These are phyloP conservation scores for Leishmania turanica DNA, from an alignment of 208 protist genomes.

Conservation along the genomic window DNA sequence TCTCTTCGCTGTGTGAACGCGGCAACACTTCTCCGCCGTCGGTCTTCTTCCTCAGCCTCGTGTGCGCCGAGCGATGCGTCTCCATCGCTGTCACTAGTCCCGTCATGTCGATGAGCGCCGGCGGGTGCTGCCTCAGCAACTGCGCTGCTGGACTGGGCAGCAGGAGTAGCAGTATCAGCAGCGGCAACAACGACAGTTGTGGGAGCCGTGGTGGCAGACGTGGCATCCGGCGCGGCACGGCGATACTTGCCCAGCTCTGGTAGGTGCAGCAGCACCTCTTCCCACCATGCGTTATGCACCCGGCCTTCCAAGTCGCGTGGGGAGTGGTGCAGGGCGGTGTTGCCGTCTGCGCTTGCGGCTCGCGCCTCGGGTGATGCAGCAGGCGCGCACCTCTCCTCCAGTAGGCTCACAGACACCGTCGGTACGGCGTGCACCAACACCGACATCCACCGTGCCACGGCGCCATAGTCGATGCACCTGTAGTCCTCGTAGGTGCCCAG, in stretches of 20 bases:
- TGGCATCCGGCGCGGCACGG: not conserved
- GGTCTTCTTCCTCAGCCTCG: constrained; percentile 36
- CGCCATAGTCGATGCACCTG: constrained; percentile 37
- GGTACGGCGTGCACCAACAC: not conserved
- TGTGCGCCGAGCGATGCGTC: constrained; percentile 49
- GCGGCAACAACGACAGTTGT: not conserved
- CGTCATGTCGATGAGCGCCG: not conserved
- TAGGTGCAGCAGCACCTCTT: not conserved
- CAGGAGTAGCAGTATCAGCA: not conserved
- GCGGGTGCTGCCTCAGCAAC: not conserved
- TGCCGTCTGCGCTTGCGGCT: not conserved
- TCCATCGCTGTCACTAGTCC: not conserved
- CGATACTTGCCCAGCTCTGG: constrained; percentile 5
- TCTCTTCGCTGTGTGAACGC: not conserved
- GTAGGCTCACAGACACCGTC: not conserved
- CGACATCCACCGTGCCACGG: constrained; percentile 26
- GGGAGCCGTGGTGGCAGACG: not conserved
- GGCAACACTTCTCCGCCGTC: constrained; percentile 2
- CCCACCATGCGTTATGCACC: constrained; percentile 13
- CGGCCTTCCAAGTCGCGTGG: not conserved
- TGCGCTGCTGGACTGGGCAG: not conserved
- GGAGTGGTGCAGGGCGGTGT: not conserved
- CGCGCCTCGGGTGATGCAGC: not conserved
- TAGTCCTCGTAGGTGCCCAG: constrained; percentile 67
- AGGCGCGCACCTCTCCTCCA: not conserved